These are phyloP conservation scores for Phanerochaete carnosa DNA, from an alignment of 768 basidiomycete genomes.

Conservation along the genomic window DNA sequence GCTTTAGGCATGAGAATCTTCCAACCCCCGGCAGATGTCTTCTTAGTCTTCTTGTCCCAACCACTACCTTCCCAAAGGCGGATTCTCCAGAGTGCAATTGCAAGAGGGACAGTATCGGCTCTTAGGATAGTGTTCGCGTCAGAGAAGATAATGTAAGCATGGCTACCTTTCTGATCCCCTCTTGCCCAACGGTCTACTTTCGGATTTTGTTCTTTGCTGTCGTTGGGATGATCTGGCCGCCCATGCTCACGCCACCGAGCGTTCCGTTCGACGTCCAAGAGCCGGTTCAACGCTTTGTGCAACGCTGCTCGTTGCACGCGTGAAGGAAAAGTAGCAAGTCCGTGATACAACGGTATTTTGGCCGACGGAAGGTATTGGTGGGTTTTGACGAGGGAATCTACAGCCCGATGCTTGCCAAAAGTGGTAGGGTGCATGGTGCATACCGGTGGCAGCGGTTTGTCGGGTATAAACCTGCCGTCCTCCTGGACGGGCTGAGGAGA, in stretches of 20 bases:
- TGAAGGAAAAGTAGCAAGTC: slow-evolving; percentile 59
- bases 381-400: slow-evolving; percentile 9
- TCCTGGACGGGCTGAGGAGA: slow-evolving; percentile 2
- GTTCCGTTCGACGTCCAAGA: slow-evolving; percentile 47
- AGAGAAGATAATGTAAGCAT: slow-evolving; percentile 66
- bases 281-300: slow-evolving; percentile 41
- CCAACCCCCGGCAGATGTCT: slow-evolving; percentile 17
- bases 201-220: not conserved
- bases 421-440: slow-evolving; percentile 26
- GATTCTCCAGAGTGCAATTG: slow-evolving; percentile 75
- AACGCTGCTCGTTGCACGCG: slow-evolving; percentile 58
- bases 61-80: slow-evolving; percentile 70
- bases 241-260: slow-evolving; percentile 18
- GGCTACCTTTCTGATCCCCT: slow-evolving; percentile 49
- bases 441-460: slow-evolving; percentile 22
- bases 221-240: not conserved
- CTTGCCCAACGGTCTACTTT: slow-evolving; percentile 5
- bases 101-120: slow-evolving; percentile 61
- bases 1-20: not conserved
- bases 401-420: not conserved
- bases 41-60: slow-evolving; percentile 36
- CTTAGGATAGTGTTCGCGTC: slow-evolving; percentile 44
- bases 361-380: slow-evolving; percentile 26
- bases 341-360: slow-evolving; percentile 66
- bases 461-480: not conserved